phyloP scores from a whole-genome alignment of 1,284 basidiomycete genomes.

The Neolentinus lepideus region DNA sequence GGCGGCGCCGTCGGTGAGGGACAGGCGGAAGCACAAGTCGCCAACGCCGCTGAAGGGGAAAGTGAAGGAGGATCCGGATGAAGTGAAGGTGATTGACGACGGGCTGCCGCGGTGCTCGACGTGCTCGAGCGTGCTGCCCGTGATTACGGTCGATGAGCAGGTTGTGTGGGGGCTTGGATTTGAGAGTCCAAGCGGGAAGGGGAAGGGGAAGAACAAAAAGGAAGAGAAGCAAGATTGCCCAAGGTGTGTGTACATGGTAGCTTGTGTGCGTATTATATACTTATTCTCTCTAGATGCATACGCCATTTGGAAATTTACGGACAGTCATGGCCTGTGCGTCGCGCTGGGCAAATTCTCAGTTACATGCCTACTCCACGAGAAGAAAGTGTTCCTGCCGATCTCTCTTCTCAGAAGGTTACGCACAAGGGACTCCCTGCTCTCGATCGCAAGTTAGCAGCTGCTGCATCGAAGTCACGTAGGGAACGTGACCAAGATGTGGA shows the following conservation, averaged over 20 bases:
- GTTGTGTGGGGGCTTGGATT: slow-evolving; percentile 61
- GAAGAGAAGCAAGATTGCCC: slow-evolving; percentile 55
- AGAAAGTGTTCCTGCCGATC: slow-evolving; percentile 39
- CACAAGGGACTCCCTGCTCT: slow-evolving; percentile 40
- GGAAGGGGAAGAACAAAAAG: slow-evolving; percentile 44
- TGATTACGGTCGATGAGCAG: slow-evolving; percentile 64
- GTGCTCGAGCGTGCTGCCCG: slow-evolving; percentile 58
- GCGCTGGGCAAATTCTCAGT: slow-evolving; percentile 38
- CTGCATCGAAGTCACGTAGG: slow-evolving; percentile 20
- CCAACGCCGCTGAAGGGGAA: neutral
- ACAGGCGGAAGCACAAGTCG: slow-evolving; percentile 1
- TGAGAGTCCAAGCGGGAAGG: slow-evolving; percentile 34
- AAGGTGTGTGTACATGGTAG: slow-evolving; percentile 37
- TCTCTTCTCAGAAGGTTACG: slow-evolving; percentile 33
- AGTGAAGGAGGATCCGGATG: slow-evolving; percentile 2
- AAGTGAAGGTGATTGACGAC: slow-evolving; percentile 24
- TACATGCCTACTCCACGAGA: slow-evolving; percentile 44
- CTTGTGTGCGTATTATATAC: slow-evolving; percentile 10
- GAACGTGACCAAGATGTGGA: slow-evolving; percentile 25
- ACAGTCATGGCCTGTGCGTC: slow-evolving; percentile 59
- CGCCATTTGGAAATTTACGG: slow-evolving; percentile 71
- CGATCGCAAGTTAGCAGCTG: slow-evolving; percentile 46
- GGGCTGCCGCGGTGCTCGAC: slow-evolving; percentile 61
- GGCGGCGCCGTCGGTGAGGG: neutral
- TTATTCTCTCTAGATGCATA: slow-evolving; percentile 45